Evolutionary conservation across 208 protist genomes (phyloP).

Genomic region (Naegleria lovaniensis): DNA sequence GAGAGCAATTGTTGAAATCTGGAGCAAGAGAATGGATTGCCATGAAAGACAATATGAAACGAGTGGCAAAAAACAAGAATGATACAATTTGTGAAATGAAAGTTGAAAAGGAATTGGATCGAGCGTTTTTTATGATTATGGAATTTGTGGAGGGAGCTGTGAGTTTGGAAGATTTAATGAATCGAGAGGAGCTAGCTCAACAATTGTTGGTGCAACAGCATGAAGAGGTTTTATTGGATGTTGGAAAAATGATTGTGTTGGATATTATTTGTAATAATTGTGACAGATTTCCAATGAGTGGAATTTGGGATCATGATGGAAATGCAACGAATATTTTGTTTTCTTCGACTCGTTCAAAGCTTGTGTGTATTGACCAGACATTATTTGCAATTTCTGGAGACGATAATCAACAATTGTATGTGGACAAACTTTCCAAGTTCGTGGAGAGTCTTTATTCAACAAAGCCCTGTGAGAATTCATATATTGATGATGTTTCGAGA

Average conservation of each 20-base stretch:
- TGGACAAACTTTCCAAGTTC: not conserved
- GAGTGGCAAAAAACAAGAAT: not conserved
- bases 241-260: not conserved
- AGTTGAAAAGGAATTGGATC: not conserved
- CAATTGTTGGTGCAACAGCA: not conserved
- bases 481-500: not conserved
- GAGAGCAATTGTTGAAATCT: not conserved
- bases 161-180: not conserved
- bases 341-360: not conserved
- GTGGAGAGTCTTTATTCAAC: not conserved
- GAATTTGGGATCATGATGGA: not conserved
- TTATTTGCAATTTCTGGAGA: not conserved
- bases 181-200: not conserved
- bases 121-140: constrained; percentile 4
- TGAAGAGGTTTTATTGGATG: not conserved
- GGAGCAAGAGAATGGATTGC: not conserved
- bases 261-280: not conserved
- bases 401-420: not conserved
- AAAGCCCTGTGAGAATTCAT: not conserved
- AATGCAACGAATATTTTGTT: constrained; percentile 4
- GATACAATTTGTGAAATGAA: not conserved
- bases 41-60: not conserved
- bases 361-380: not conserved
- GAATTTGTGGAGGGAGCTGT: not conserved
- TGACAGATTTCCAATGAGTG: not conserved